A percentile compares a stretch with the other conserved stretches of the same genome.
Conservation (phyloP, 129 eudicot species). For the Apium graveolens region DNA sequence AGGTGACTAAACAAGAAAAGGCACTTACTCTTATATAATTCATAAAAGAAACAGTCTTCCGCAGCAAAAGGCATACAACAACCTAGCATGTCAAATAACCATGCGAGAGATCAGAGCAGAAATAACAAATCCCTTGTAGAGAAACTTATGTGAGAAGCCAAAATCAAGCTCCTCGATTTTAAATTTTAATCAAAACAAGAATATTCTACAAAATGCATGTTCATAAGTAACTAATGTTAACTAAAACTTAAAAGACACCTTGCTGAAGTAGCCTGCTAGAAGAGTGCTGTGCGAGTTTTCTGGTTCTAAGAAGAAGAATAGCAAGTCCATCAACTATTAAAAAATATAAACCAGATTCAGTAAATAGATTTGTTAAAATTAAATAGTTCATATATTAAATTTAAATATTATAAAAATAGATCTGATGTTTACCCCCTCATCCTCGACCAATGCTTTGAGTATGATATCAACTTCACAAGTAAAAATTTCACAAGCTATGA, state of each 20-base stretch:
- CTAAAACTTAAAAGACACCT: constrained; percentile 33
- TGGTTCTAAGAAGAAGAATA: constrained; percentile 86
- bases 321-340: constrained; percentile 74
- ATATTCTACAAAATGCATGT: neutral
- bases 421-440: constrained; percentile 63
- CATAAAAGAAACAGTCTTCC: constrained; percentile 83
- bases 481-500: constrained; percentile 88
- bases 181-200: neutral
- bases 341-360: constrained; percentile 9
- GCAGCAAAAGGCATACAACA: constrained; percentile 72
- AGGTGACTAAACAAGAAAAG: neutral
- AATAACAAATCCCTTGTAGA: neutral
- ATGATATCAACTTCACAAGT: constrained; percentile 93
- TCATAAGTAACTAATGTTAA: neutral
- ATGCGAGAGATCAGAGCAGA: constrained; percentile 11
- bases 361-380: neutral
- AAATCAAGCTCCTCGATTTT: neutral
- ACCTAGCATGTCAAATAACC: constrained; percentile 42
- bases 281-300: constrained; percentile 61
- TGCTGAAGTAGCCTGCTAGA: constrained; percentile 93
- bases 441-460: constrained; percentile 85
- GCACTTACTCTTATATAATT: constrained; percentile 72
- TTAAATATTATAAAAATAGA: neutral
- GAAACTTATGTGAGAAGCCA: neutral
- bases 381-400: neutral